phyloP scores from a whole-genome alignment of 2,329 filamentous ascomycete genomes.

The Didymella keratinophila region DNA sequence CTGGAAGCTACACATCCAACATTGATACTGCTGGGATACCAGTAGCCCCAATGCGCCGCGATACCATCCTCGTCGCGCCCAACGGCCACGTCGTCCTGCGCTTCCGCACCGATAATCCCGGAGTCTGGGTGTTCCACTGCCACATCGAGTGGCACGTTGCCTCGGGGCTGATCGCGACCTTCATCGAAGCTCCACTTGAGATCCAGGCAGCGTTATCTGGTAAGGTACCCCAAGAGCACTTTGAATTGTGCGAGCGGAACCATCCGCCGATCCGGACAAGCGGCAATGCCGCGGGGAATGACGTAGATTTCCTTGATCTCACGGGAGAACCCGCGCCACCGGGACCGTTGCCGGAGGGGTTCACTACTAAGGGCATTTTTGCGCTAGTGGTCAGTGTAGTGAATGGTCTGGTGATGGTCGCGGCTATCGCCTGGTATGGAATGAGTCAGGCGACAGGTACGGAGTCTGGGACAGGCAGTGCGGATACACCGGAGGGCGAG shows the following conservation, averaged over 20 bases:
- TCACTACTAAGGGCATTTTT: conserved; percentile 1
- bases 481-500: background rate
- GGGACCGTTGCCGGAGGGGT: background rate
- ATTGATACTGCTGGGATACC: conserved; percentile 50
- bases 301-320: background rate
- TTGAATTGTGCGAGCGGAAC: background rate
- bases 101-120: conserved; percentile 62
- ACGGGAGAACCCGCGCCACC: conserved; percentile 11
- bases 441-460: background rate
- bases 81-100: conserved; percentile 64
- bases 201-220: background rate
- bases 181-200: conserved; percentile 9
- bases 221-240: conserved; percentile 1
- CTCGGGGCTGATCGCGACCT: conserved; percentile 11
- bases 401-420: conserved; percentile 8
- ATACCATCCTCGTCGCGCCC: conserved; percentile 62
- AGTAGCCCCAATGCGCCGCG: conserved; percentile 57
- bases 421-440: conserved; percentile 15
- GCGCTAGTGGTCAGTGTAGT: conserved; percentile 4
- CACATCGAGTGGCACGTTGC: conserved; percentile 47
- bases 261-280: background rate
- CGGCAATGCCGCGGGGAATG: conserved; percentile 11
- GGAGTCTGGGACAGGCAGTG: background rate
- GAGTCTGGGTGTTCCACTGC: conserved; percentile 45
- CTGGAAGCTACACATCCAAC: conserved; percentile 48